Percentiles rank a stretch among this genome's conserved stretches.
Conservation (phyloP, 176 grass and related monocot genomes). For the Phoenix dactylifera region DNA sequence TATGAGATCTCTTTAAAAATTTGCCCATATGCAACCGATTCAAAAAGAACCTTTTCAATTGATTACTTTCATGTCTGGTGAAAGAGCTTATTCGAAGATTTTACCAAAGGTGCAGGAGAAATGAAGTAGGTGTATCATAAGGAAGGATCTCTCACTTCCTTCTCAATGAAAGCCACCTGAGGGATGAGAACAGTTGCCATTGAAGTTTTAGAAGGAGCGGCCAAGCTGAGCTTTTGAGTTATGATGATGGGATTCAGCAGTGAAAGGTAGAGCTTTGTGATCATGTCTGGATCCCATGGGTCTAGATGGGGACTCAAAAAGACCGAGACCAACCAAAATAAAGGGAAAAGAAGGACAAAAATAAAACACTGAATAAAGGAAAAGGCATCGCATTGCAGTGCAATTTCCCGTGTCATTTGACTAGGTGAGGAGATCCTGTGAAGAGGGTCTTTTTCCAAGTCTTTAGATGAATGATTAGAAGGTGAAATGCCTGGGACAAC, state of each 20-base stretch:
- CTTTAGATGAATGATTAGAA: neutral
- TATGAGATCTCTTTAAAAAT: too few species aligned
- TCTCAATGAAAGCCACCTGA: conserved; percentile 7
- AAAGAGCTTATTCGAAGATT: neutral
- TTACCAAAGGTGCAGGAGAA: neutral
- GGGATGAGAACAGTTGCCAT: neutral
- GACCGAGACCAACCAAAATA: neutral
- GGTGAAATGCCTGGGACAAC: neutral
- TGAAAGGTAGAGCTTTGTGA: neutral
- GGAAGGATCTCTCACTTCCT: neutral
- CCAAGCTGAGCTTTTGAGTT: too few species aligned
- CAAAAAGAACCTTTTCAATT: neutral
- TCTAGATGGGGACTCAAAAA: neutral
- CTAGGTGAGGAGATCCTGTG: conserved; percentile 4
- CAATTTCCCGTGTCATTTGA: neutral
- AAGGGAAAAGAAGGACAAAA: too few species aligned
- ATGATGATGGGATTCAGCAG: conserved; percentile 4
- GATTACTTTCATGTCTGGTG: conserved; percentile 1
- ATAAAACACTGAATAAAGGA: too few species aligned
- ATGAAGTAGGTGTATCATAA: neutral
- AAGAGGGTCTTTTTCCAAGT: conserved; percentile 3
- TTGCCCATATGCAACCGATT: too few species aligned
- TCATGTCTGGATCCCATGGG: conserved; percentile 8
- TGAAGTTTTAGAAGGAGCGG: neutral
- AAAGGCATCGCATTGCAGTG: neutral